These are phyloP conservation scores for Datura wrightii DNA, from an alignment of 257 asterid species.

Conservation along the genomic window DNA sequence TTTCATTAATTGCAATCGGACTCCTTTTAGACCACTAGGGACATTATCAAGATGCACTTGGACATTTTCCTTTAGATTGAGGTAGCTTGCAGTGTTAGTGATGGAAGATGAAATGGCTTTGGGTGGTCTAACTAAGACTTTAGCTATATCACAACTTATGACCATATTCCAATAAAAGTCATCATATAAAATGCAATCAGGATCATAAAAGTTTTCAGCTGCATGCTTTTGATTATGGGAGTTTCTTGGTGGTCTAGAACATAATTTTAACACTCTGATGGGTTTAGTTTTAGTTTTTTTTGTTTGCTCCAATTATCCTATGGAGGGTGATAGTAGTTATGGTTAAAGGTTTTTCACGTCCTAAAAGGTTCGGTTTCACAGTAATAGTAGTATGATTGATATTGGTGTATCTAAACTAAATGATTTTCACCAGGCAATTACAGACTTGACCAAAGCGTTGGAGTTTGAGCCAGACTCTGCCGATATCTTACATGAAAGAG, in stretches of 20 bases:
- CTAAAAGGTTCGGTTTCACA: conserved; percentile 19
- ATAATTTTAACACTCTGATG: background rate
- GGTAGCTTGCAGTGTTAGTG: background rate
- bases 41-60: conserved; percentile 19
- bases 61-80: background rate
- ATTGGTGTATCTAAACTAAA: conserved; percentile 10
- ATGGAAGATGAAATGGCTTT: conserved; percentile 24
- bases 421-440: conserved; percentile 73
- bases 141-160: conserved; percentile 22
- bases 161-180: background rate
- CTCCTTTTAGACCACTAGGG: conserved; percentile 13
- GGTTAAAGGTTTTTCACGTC: background rate
- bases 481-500: conserved; percentile 95
- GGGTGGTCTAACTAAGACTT: conserved; percentile 4
- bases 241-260: background rate
- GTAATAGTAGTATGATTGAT: conserved; percentile 7
- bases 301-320: conserved; percentile 1
- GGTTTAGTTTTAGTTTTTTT: background rate
- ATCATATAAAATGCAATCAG: background rate
- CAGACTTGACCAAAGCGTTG: conserved; percentile 93
- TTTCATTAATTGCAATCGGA: background rate
- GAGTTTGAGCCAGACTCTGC: conserved; percentile 81
- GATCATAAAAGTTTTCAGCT: background rate
- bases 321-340: conserved; percentile 17
- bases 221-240: conserved; percentile 25